Conservation (phyloP, 2,329 filamentous ascomycete species). For the Huntiella bhutanensis region DNA sequence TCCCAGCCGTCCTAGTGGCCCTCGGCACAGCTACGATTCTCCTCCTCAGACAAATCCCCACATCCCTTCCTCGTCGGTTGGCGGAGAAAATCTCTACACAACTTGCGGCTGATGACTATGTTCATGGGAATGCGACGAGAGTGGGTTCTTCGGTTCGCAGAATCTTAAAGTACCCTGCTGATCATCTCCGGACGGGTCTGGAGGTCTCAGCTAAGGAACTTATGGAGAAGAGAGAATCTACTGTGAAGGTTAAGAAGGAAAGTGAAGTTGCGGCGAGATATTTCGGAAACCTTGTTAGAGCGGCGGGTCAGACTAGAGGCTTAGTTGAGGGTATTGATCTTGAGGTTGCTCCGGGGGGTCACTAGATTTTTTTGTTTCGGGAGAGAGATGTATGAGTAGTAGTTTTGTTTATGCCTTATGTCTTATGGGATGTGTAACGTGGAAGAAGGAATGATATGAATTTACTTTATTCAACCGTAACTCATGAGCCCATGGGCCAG, state of each 20-base stretch:
- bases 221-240: constrained; percentile 59
- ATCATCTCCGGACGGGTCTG: constrained; percentile 66
- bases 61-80: constrained; percentile 71
- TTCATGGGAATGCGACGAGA: constrained; percentile 69
- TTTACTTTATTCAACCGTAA: not conserved
- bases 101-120: constrained; percentile 72
- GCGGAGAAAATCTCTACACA: constrained; percentile 68
- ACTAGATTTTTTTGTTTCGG: not conserved
- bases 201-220: constrained; percentile 76
- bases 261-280: constrained; percentile 79
- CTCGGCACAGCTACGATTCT: constrained; percentile 46
- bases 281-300: constrained; percentile 66
- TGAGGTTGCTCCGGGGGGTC: constrained; percentile 29
- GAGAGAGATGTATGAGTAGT: not conserved
- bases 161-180: constrained; percentile 71
- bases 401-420: not conserved
- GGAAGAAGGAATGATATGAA: not conserved
- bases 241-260: constrained; percentile 60
- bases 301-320: constrained; percentile 33
- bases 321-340: constrained; percentile 34
- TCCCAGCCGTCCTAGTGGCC: constrained; percentile 62
- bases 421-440: not conserved
- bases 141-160: constrained; percentile 76
- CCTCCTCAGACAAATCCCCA: constrained; percentile 69
- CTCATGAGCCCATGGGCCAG: not conserved